These are phyloP conservation scores for Mucor racemosus DNA, from an alignment of 371 early-diverging fungal genomes.

Conservation along the genomic window DNA sequence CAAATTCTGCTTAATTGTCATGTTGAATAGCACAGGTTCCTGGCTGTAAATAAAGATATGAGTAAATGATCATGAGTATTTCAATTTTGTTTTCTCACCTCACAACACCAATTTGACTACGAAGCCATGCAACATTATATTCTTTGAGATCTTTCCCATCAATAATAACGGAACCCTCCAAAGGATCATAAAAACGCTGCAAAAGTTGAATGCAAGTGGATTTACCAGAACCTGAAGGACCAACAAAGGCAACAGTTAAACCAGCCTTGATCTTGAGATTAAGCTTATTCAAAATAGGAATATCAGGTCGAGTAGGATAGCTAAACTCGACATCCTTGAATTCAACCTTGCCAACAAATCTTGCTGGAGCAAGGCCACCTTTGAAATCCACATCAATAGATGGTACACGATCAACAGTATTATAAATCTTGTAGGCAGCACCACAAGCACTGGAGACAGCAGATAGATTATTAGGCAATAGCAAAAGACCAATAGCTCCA, in stretches of 20 bases:
- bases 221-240: constrained; percentile 67
- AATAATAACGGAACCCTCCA: constrained; percentile 64
- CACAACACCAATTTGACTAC: constrained; percentile 83
- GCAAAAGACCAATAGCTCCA: constrained; percentile 53
- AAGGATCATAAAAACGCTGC: constrained; percentile 89
- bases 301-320: constrained; percentile 81
- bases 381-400: constrained; percentile 63
- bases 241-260: constrained; percentile 72
- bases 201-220: constrained; percentile 88
- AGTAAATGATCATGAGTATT: too few relatives aligned
- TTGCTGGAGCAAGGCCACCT: constrained; percentile 57
- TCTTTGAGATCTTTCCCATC: constrained; percentile 76
- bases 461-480: constrained; percentile 59
- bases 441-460: constrained; percentile 68
- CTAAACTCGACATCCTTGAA: constrained; percentile 71
- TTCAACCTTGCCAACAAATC: constrained; percentile 69
- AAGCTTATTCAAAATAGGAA: constrained; percentile 67
- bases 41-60: too few relatives aligned
- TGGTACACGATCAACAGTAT: constrained; percentile 77
- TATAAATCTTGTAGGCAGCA: constrained; percentile 72
- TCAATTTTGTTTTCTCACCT: too few relatives aligned
- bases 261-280: constrained; percentile 72
- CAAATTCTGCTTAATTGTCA: constrained; percentile 82
- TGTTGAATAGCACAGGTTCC: constrained; percentile 90
- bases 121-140: constrained; percentile 73